phyloP scores from a whole-genome alignment of 257 asterid genomes.

The Primulina tabacum region DNA sequence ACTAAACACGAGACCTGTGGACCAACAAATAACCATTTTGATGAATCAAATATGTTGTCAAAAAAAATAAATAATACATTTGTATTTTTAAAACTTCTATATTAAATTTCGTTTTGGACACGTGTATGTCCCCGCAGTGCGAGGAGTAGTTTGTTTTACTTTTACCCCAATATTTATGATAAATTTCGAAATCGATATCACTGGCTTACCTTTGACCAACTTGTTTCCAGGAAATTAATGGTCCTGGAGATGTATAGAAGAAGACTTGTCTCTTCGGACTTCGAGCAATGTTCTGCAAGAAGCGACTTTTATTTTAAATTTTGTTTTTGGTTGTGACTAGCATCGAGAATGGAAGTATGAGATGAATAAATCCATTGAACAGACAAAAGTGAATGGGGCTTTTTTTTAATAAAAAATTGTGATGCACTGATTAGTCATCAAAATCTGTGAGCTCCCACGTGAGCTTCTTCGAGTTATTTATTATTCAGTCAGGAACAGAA shows the following conservation, averaged over 20 bases:
- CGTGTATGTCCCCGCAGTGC: too few species aligned
- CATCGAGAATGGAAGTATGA: background rate
- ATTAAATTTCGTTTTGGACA: too few species aligned
- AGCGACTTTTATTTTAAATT: conserved; percentile 13
- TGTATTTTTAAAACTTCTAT: too few species aligned
- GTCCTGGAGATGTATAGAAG: conserved; percentile 71
- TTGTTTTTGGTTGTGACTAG: background rate
- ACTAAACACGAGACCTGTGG: background rate
- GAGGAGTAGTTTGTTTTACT: too few species aligned
- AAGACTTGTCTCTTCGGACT: conserved; percentile 16
- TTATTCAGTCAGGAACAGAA: background rate
- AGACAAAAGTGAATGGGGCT: background rate
- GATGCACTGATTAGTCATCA: background rate
- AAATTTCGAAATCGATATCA: background rate
- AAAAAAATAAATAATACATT: too few species aligned
- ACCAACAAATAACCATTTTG: background rate
- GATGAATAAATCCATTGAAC: background rate
- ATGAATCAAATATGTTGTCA: too few species aligned
- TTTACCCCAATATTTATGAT: background rate
- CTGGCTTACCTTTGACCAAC: conserved; percentile 15
- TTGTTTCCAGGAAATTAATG: conserved; percentile 62
- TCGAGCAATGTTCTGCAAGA: conserved; percentile 1
- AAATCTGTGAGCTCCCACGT: too few species aligned
- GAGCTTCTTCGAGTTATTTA: background rate
- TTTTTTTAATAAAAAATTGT: too few species aligned